phyloP scores from a whole-genome alignment of 2,329 filamentous ascomycete genomes.

The Plenodomus tracheiphilus region DNA sequence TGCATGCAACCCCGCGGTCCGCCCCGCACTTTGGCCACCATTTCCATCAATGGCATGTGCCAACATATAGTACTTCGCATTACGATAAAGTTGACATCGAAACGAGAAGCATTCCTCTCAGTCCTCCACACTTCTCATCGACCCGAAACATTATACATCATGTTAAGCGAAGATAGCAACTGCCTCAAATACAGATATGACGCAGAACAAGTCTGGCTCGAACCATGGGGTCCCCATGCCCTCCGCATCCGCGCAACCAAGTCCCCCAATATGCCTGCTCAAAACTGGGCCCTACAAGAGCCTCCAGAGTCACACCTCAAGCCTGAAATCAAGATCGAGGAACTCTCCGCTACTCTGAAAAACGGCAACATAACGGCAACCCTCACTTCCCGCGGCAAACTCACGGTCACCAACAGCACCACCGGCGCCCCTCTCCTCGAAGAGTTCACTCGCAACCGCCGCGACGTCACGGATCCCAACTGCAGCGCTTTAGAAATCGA shows the following conservation, averaged over 20 bases:
- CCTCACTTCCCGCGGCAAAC: constrained; percentile 54
- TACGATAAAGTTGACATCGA: too few species aligned
- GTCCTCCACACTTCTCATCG: too few species aligned
- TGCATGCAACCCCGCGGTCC: too few species aligned
- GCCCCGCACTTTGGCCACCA: too few species aligned
- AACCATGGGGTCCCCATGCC: constrained; percentile 55
- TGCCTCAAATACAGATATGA: constrained; percentile 61
- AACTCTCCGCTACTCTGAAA: constrained; percentile 46
- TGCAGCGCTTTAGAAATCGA: constrained; percentile 61
- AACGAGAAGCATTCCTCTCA: too few species aligned
- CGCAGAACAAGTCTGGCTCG: constrained; percentile 54
- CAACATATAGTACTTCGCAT: too few species aligned
- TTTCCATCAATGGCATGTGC: too few species aligned
- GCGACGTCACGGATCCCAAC: constrained; percentile 60
- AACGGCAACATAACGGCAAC: constrained; percentile 56
- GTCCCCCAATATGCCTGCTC: constrained; percentile 26
- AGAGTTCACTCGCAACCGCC: constrained; percentile 57
- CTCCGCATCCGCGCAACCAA: constrained; percentile 55
- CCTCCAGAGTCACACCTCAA: background rate
- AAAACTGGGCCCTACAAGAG: constrained; percentile 30
- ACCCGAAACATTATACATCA: too few species aligned
- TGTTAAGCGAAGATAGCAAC: constrained; percentile 3
- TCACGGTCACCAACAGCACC: constrained; percentile 50
- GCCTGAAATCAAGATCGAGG: constrained; percentile 13
- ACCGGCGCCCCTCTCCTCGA: constrained; percentile 53